Evolutionary conservation across 1,284 basidiomycete species (phyloP).

Genomic region (Xerocomus amazonicus): DNA sequence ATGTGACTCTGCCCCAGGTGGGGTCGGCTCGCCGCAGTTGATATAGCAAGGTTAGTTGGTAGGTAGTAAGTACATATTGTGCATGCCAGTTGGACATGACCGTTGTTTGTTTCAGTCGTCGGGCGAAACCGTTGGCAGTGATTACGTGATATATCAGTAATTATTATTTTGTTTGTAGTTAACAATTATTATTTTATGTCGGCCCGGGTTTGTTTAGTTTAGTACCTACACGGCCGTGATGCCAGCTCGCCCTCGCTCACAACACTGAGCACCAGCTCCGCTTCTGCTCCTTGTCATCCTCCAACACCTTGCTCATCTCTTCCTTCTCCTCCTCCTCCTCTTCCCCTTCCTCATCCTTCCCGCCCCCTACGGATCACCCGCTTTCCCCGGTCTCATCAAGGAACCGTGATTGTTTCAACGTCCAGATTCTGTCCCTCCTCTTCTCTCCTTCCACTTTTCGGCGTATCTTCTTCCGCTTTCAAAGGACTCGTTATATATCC

Average conservation of each 20-base stretch:
- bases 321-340: slow-evolving; percentile 7
- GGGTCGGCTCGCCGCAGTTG: slow-evolving; percentile 8
- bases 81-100: background rate
- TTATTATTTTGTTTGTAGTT: background rate
- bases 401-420: slow-evolving; percentile 28
- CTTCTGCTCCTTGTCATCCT: no score
- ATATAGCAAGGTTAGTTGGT: background rate
- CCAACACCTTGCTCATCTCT: background rate
- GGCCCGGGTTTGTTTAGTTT: slow-evolving; percentile 16
- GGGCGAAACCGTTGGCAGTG: background rate
- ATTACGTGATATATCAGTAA: background rate
- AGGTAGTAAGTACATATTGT: no score
- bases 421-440: background rate
- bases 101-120: background rate
- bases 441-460: background rate
- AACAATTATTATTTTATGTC: slow-evolving; percentile 3
- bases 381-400: slow-evolving; percentile 19
- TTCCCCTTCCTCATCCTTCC: slow-evolving; percentile 8
- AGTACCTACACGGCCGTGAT: slow-evolving; percentile 9
- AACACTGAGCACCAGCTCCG: no score
- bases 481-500: slow-evolving; percentile 20
- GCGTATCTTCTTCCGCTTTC: no score
- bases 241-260: slow-evolving; percentile 14
- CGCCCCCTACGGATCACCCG: slow-evolving; percentile 20
- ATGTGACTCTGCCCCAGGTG: background rate